Percentiles rank a stretch among this genome's conserved stretches.
Conservation (phyloP, 371 early-diverging fungal genomes). For the Sporodiniella umbellata region DNA sequence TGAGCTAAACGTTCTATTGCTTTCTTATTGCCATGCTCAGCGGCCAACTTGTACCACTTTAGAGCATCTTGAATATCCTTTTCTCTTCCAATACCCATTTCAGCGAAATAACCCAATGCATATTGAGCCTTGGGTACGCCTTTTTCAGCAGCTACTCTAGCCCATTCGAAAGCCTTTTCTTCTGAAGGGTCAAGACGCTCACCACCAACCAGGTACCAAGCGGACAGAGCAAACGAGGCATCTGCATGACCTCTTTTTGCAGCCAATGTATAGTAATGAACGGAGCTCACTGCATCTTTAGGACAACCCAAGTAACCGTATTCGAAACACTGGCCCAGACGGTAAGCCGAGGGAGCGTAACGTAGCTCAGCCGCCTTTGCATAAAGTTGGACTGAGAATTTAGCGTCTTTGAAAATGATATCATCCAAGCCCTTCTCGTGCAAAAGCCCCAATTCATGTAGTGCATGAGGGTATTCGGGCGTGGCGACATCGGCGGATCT, state of each 20-base stretch:
- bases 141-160: slow-evolving; percentile 76
- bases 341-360: slow-evolving; percentile 68
- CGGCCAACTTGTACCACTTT: slow-evolving; percentile 78
- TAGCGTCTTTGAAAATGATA: slow-evolving; percentile 66
- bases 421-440: slow-evolving; percentile 71
- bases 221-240: slow-evolving; percentile 90
- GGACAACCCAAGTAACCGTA: slow-evolving; percentile 61
- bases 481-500: slow-evolving; percentile 71
- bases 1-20: slow-evolving; percentile 32
- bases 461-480: slow-evolving; percentile 70
- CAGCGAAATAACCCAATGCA: slow-evolving; percentile 83
- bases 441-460: slow-evolving; percentile 70
- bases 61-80: slow-evolving; percentile 64
- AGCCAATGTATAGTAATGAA: slow-evolving; percentile 80
- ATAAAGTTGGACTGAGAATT: slow-evolving; percentile 68
- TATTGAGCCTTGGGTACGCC: slow-evolving; percentile 81
- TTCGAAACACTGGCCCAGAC: slow-evolving; percentile 85
- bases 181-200: slow-evolving; percentile 72
- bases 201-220: slow-evolving; percentile 96
- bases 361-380: slow-evolving; percentile 56
- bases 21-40: slow-evolving; percentile 74
- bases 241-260: slow-evolving; percentile 89
- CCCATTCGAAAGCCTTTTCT: slow-evolving; percentile 83
- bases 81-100: slow-evolving; percentile 71
- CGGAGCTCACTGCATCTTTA: slow-evolving; percentile 66